Base-by-base conservation (phyloP, 2,329 filamentous ascomycete genomes). In the Neophaeococcomyces mojaviensis region DNA sequence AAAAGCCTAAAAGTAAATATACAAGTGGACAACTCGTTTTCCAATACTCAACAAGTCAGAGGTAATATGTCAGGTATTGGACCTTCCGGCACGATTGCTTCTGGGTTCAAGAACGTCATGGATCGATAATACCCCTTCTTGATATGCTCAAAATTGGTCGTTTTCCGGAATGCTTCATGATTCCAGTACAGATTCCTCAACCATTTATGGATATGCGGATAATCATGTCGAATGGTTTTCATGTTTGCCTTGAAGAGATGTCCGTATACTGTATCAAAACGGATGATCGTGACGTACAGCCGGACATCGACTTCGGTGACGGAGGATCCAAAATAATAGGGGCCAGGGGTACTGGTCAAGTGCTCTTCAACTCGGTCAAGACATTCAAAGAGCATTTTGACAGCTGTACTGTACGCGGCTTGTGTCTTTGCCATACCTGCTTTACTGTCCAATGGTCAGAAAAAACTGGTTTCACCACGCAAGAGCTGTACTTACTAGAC, bases 201-300 rank as follows among this genome's bases (percentile, higher is more conserved):
- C 76, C 78, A 82, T 51, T 79, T 77, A 57, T 79, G 69, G 46
- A 82, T 55, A 9, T 75, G 68, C 0, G 79, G 79, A 54, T 82
- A 82, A 46, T 77, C 70, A 55, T 77, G 72, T 4, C 79, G 64
- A 34, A 83, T 72, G 9, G 68, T 80, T 2, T 78, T 76, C 24
- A 82, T 59, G 58, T 82, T 82, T 55, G 76, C 79, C 64, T 82
- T 82, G 67, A 82, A 82, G 61, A 82, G 78, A 65, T 82, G 77
- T 10, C 78, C 76, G 56, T 82, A 83, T 3, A 78, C 72, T 2
- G 69, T 63, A 51, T 82, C 79, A 55, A 82, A 75, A 2, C 79
- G 67, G n/a, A 82, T 66, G 12, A 79, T 53, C 0, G 78, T 81
- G 2, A 72, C 68, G 53, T 77, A 83, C 0, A 73, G 67, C 9